A percentile compares a stretch with the other conserved stretches of the same genome.
Evolutionary conservation across 2,329 filamentous ascomycete species (phyloP).

Genomic region (Madurella mycetomatis): DNA sequence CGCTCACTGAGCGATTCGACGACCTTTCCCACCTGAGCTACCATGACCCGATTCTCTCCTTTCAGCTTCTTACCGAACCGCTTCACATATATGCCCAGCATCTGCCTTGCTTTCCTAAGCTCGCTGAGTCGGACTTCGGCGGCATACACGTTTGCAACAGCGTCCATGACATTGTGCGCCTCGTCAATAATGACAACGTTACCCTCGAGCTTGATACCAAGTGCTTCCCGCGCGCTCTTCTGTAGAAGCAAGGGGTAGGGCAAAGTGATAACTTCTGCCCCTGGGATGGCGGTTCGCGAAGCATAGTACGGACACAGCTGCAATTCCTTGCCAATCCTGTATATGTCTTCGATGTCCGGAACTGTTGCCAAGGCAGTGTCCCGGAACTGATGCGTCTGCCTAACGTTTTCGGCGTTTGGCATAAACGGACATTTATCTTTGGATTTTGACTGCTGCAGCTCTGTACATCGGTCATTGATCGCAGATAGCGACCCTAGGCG

Average conservation of each 20-base stretch:
- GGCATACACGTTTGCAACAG: constrained; percentile 81
- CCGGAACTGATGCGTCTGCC: constrained; percentile 72
- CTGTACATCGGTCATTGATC: constrained; percentile 90
- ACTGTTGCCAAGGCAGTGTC: constrained; percentile 80
- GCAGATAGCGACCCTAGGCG: constrained; percentile 67
- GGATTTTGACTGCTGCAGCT: constrained; percentile 73
- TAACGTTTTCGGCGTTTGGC: constrained; percentile 70
- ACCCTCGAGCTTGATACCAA: constrained; percentile 78
- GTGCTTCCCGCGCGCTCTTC: constrained; percentile 77
- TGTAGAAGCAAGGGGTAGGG: constrained; percentile 90
- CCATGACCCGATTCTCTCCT: constrained; percentile 85
- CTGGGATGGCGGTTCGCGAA: constrained; percentile 75
- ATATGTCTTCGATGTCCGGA: constrained; percentile 90
- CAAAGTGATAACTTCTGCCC: constrained; percentile 84
- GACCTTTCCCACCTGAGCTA: constrained; percentile 80
- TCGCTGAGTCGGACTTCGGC: constrained; percentile 70
- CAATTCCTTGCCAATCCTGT: constrained; percentile 69
- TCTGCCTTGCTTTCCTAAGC: constrained; percentile 65
- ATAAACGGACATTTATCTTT: constrained; percentile 70
- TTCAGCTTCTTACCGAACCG: constrained; percentile 86
- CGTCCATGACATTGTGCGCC: constrained; percentile 96
- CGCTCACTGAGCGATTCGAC: constrained; percentile 72
- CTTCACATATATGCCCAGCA: constrained; percentile 77
- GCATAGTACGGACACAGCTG: constrained; percentile 94
- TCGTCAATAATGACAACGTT: constrained; percentile 96